A percentile compares a stretch with the other conserved stretches of the same genome.
Evolutionary conservation across 2,329 filamentous ascomycete species (phyloP).

Genomic region (Mycosphaerelloides madeirae): DNA sequence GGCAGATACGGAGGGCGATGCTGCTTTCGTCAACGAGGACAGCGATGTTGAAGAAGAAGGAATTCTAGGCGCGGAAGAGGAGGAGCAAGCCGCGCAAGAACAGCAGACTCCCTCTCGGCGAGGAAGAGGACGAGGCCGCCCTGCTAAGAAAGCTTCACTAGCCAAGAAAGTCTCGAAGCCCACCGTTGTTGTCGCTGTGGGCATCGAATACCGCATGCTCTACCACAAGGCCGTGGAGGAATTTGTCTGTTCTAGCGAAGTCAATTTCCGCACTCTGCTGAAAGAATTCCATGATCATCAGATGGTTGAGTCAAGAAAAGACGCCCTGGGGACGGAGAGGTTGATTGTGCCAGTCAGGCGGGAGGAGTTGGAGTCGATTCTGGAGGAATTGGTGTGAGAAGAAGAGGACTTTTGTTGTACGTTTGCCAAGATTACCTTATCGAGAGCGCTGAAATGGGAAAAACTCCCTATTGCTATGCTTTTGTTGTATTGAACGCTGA

Average conservation of each 20-base stretch:
- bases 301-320: constrained; percentile 87
- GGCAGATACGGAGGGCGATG: constrained; percentile 47
- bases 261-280: constrained; percentile 86
- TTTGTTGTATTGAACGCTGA: background rate
- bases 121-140: constrained; percentile 7
- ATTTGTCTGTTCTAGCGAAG: constrained; percentile 94
- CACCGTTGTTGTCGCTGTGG: constrained; percentile 32
- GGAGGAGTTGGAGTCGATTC: constrained; percentile 81
- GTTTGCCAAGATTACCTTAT: too few relatives aligned
- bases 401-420: too few relatives aligned
- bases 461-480: constrained; percentile 11
- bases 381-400: constrained; percentile 63
- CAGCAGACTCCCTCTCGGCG: constrained; percentile 27
- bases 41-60: constrained; percentile 25
- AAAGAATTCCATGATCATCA: constrained; percentile 99
- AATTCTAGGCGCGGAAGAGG: constrained; percentile 23
- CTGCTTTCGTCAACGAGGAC: constrained; percentile 34
- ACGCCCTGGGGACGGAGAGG: constrained; percentile 77
- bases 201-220: constrained; percentile 82
- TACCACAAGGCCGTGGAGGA: constrained; percentile 96
- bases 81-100: constrained; percentile 31
- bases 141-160: background rate
- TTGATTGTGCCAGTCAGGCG: constrained; percentile 78
- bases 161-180: constrained; percentile 10
- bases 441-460: background rate